Evolutionary conservation across 805 yeast species (phyloP).

Genomic region (Kodamaea sagamina): DNA sequence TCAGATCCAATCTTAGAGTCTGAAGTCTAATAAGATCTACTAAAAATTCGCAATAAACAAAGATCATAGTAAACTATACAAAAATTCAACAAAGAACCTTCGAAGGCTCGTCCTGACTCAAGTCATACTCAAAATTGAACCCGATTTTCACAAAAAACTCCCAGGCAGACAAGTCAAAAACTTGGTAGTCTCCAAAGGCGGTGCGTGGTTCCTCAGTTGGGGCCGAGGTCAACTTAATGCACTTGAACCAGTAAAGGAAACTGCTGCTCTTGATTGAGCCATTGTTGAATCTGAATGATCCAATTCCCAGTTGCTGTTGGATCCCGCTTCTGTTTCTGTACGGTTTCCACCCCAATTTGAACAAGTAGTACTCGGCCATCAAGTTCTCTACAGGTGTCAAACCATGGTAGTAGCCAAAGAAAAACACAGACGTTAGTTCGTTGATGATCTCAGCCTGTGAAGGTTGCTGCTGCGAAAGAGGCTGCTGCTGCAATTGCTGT

Average conservation of each 20-base stretch:
- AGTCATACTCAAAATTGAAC: constrained; percentile 37
- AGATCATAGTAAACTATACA: constrained; percentile 3
- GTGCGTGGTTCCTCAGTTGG: constrained; percentile 15
- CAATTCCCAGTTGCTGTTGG: constrained; percentile 11
- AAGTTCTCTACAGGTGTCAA: constrained; percentile 44
- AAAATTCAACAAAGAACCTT: constrained; percentile 14
- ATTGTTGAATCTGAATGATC: constrained; percentile 11
- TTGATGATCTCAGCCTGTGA: constrained; percentile 29
- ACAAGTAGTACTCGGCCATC: constrained; percentile 42
- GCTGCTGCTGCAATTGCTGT: constrained; percentile 23
- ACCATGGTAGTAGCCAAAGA: constrained; percentile 46
- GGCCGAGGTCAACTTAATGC: constrained; percentile 19
- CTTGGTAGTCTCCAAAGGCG: constrained; percentile 42
- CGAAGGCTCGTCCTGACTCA: constrained; percentile 35
- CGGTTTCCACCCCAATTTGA: constrained; percentile 45
- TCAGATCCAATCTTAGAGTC: constrained; percentile 6
- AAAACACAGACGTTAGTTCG: constrained; percentile 41
- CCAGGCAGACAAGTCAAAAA: constrained; percentile 45
- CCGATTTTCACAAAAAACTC: constrained; percentile 41
- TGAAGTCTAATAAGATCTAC: no score
- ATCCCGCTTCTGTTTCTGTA: constrained; percentile 24
- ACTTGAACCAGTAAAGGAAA: constrained; percentile 31
- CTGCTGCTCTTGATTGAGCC: constrained; percentile 8
- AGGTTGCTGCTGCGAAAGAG: constrained; percentile 21
- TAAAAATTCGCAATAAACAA: constrained; percentile 2